Conservation (phyloP, 2,329 filamentous ascomycete genomes). For the Aurifilum marmelostoma region DNA sequence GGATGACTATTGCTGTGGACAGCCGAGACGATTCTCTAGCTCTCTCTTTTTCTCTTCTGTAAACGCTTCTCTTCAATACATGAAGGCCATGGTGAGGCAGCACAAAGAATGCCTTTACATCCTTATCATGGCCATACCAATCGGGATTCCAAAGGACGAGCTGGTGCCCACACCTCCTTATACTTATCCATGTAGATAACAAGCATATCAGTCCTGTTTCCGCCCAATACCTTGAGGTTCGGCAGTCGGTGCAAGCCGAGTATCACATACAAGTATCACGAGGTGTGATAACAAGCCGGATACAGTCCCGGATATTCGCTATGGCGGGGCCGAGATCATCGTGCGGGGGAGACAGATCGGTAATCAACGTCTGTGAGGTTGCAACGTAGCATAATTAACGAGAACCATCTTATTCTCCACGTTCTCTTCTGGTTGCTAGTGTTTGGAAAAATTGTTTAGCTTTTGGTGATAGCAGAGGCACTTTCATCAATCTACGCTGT, state of each 20-base stretch:
- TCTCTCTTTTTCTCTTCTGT: not conserved
- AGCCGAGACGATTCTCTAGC: not conserved
- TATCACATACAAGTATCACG: slow-evolving; percentile 10
- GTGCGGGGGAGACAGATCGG: not conserved
- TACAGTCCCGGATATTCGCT: slow-evolving; percentile 1
- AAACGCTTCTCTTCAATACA: not conserved
- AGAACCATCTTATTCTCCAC: not conserved
- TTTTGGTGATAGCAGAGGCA: not conserved
- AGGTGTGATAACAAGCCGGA: slow-evolving; percentile 11
- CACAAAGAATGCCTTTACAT: not conserved
- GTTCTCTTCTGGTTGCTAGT: too few species aligned
- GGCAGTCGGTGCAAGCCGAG: not conserved
- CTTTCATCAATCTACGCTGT: not conserved
- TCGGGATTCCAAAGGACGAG: not conserved
- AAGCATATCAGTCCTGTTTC: not conserved
- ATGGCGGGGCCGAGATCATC: not conserved
- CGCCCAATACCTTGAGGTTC: not conserved
- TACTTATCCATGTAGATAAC: not conserved
- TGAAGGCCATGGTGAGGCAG: not conserved
- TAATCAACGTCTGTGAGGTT: not conserved
- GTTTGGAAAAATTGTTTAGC: too few species aligned
- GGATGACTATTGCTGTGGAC: not conserved
- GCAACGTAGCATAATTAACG: slow-evolving; percentile 1
- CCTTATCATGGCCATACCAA: not conserved
- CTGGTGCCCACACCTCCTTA: not conserved